Conservation (phyloP, 179 eudicot species). For the Corrigiola litoralis region DNA sequence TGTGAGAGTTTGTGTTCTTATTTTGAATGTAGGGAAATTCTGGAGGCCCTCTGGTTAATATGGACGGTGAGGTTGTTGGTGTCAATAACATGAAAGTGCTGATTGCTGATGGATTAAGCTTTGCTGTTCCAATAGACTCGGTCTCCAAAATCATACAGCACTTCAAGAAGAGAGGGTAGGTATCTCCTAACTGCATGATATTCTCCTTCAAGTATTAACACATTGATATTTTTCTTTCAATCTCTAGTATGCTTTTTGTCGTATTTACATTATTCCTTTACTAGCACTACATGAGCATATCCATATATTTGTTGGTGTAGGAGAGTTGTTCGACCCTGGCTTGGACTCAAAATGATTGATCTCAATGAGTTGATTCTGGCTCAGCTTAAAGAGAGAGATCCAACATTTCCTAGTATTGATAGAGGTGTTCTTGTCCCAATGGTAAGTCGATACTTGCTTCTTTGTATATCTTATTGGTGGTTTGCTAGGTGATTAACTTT, state of each 20-base stretch:
- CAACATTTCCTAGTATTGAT: constrained; percentile 60
- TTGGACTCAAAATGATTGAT: constrained; percentile 92
- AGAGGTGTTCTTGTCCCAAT: constrained; percentile 85
- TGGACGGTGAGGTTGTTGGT: constrained; percentile 91
- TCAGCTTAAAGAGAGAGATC: constrained; percentile 78
- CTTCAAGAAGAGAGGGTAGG: constrained; percentile 77
- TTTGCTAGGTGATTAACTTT: too few species aligned
- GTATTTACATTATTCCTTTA: too few species aligned
- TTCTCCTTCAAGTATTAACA: neutral
- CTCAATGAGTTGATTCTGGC: constrained; percentile 85
- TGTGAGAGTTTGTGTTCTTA: neutral
- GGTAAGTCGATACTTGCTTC: constrained; percentile 40
- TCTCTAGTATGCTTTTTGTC: neutral
- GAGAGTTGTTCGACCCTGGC: constrained; percentile 96
- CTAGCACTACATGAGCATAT: neutral
- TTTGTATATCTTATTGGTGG: too few species aligned
- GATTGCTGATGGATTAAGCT: constrained; percentile 84
- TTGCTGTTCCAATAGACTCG: constrained; percentile 86
- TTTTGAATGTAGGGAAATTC: constrained; percentile 67
- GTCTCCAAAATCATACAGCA: constrained; percentile 76
- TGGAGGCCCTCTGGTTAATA: constrained; percentile 93
- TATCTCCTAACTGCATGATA: neutral
- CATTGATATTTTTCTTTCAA: neutral
- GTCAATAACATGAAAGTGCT: constrained; percentile 81
- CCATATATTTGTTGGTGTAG: constrained; percentile 35